These are phyloP conservation scores for Grigorovia yakushimaensis DNA, from an alignment of 805 yeast species.

Conservation along the genomic window DNA sequence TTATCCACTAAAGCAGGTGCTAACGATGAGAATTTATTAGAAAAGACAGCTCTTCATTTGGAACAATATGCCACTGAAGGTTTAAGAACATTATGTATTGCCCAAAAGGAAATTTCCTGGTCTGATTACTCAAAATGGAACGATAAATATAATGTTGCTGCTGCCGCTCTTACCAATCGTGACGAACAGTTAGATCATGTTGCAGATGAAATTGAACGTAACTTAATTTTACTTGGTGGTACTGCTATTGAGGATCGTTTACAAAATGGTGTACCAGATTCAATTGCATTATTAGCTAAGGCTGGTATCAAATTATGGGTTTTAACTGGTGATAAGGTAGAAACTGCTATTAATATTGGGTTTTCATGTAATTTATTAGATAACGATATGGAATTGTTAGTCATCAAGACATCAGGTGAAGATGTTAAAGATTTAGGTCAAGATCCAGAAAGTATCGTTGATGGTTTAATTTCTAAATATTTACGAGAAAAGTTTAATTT, in stretches of 20 bases:
- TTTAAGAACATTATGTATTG: conserved; percentile 71
- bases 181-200: conserved; percentile 66
- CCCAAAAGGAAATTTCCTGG: conserved; percentile 59
- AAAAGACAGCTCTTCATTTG: conserved; percentile 59
- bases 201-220: conserved; percentile 63
- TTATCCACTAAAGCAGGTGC: conserved; percentile 34
- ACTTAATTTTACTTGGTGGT: conserved; percentile 61
- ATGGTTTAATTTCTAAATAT: conserved; percentile 41
- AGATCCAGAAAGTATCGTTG: conserved; percentile 35
- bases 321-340: conserved; percentile 81
- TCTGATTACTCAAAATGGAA: conserved; percentile 55
- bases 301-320: conserved; percentile 86
- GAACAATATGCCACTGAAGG: conserved; percentile 80
- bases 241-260: conserved; percentile 81
- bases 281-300: conserved; percentile 55
- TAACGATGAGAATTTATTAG: conserved; percentile 38
- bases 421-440: conserved; percentile 39
- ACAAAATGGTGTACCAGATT: conserved; percentile 81
- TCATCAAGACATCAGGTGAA: conserved; percentile 42
- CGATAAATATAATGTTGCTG: conserved; percentile 50
- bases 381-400: conserved; percentile 65
- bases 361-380: conserved; percentile 72
- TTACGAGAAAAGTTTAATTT: conserved; percentile 46
- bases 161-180: conserved; percentile 53
- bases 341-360: conserved; percentile 81